Evolutionary conservation across 1,139 yeast genomes (phyloP), one percentile per base, ranked within the genome.

Genomic region (Fermentozyma sake): DNA sequence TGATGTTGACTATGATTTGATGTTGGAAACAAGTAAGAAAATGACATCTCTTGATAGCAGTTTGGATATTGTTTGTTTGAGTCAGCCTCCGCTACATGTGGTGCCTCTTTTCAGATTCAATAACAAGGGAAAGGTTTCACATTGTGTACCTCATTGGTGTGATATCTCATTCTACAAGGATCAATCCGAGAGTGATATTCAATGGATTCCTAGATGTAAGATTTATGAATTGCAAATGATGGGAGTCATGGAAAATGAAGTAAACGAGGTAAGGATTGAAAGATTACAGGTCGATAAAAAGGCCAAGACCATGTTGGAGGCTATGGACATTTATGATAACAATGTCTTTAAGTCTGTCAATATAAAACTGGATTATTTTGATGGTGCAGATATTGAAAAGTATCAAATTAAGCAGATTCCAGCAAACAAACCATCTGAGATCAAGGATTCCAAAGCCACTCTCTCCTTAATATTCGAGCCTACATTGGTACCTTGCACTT

Each of bases 221-320:
- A 87, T 93, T 27, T 89, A 91, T 51, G 97, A 89, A 44, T 59
- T 93, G 13, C 98, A 91, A 52, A 93, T 91, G 97, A 89, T 89
- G 95, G 98, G 97, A 0, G 75, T 89, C 5, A 86, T 89, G 81
- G 97, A 89, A 43, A 85, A 83, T 42, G 96, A 89, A 46, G 66
- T 79, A 27, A 76, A 76, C 39, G 73, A 79, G 6, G 72, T 79
- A 18, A 68, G 76, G 10, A 72, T 85, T 14, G 79, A 76, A 20
- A 64, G 81, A 24, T 58, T 81, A 31, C 57, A 51, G 24, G 28
- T 44, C 0, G 42, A 44, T 21, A 44, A 44, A 22, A 43, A 44
- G 17, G 53, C 52, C n/a, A 55, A 53, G 25, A 50, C 71, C 0
- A 50, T 71, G 10, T 39, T 61, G 1, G 75, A 70, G 19, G 59